A percentile compares a stretch with the other conserved stretches of the same genome.
Conservation (phyloP, 169 alveolate genomes). For the Plasmodium inui region DNA sequence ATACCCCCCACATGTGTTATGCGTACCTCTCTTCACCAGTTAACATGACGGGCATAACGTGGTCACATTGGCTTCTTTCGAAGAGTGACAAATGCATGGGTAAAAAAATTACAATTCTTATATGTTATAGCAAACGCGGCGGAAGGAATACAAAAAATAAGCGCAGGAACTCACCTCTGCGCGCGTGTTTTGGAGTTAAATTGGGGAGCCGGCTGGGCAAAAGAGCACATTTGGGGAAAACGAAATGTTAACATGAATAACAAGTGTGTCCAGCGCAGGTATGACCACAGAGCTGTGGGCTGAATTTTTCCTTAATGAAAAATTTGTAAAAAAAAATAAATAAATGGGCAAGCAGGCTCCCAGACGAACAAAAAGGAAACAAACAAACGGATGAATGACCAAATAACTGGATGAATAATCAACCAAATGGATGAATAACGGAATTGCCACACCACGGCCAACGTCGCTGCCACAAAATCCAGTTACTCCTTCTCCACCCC, state of each 20-base stretch:
- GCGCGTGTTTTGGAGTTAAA: neutral
- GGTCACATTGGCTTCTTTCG: neutral
- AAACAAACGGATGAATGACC: neutral
- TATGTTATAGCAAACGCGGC: neutral
- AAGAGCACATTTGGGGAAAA: neutral
- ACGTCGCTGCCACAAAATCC: neutral
- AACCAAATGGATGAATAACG: neutral
- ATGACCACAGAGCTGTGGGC: neutral
- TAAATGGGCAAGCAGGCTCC: neutral
- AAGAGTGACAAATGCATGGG: neutral
- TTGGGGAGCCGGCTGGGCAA: neutral
- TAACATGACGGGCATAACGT: neutral
- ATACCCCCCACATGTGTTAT: neutral
- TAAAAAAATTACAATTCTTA: neutral
- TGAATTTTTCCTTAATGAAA: neutral
- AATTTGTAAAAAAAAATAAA: neutral
- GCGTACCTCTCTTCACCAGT: neutral
- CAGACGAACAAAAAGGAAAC: neutral
- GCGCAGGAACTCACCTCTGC: neutral
- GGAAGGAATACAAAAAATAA: neutral
- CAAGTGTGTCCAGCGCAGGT: neutral
- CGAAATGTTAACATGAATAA: neutral
- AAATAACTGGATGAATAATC: neutral
- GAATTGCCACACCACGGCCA: neutral
- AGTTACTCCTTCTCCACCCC: conserved; percentile 1